Evolutionary conservation across 1,139 yeast species (phyloP), one percentile per base, ranked within the genome.

Genomic region (Saccharomyces pastorianus): DNA sequence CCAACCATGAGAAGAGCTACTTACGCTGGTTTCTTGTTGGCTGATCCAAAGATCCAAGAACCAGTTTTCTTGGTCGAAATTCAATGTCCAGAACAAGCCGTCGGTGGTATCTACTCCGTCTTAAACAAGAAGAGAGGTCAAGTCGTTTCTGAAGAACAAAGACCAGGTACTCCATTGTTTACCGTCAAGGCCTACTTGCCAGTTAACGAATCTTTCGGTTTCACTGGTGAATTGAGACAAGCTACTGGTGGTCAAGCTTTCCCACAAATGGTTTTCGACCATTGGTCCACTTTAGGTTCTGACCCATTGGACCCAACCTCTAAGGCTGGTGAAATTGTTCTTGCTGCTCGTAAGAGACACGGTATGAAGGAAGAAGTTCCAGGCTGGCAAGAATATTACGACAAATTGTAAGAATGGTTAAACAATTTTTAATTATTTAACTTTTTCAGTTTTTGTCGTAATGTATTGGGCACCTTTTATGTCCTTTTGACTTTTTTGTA

Each of bases 241-340:
- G 96, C 98, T 74, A 93, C 99, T 73, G 97, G 97, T 88, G 99
- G 99, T 80, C 99, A 93, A 85, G 99, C 99, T 77, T 93, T 93
- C 98, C 99, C 99, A 81, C 98, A 91, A 83, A 84, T 93, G 95
- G 93, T 93, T 78, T 93, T 93, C 80, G 98, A 91, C 78, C 99
- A 93, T 79, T 93, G 98, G 98, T 82, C 89, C 66, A 77, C 87
- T 71, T 81, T 93, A 82, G 73, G 75, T 68, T 96, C 97, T 79
- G 95, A 89, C 78, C 96, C 95, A 75, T 79, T 88, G 69, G 98
- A 93, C 80, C 85, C 91, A 74, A 69, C 84, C 73, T 72, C 96
- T 73, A 93, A 91, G 85, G 95, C 98, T 71, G 98, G 98, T 87
- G 80, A 79, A 68, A 88, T 93, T 76, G 97, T 88, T 72, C 71